Evolutionary conservation across 2,329 filamentous ascomycete species (phyloP), one percentile per base, ranked within the genome.

Genomic region (Thermoascus crustaceus): DNA sequence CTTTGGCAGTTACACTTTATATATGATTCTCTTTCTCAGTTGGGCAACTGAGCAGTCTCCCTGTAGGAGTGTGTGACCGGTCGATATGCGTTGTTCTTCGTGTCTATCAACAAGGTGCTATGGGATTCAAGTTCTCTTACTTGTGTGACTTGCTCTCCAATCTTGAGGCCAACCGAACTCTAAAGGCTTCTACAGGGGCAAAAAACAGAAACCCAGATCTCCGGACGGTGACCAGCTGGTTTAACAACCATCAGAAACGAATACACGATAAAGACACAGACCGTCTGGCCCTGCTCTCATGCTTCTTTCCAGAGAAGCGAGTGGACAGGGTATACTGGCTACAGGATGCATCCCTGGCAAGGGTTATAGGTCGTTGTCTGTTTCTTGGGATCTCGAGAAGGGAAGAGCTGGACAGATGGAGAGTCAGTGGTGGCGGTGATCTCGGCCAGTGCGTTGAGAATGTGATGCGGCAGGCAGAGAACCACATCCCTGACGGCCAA

Each of bases 261-360:
- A 69, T 94, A 10, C 63, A 79, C 50, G 65, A 69, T 0, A 61
- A 73, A 5, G 66, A 72, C 18, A 75, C 74, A 1, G 66, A 79
- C 48, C 66, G 70, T 1, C 64, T 75, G 1, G 80, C 83, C 2
- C 62, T 94, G 1, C 65, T 94, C 0, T 88, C 83, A 1, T 79
- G 80, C 2, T 60, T 95, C 1, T 72, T 93, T 0, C 85, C 87
- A 0, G 80, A 87, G 43, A 78, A 73, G 44, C 72, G 86, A 35
- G 79, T 77, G 2, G 86, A 94, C 52, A 75, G 85, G 18, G 82
- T 89, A 2, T 94, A 88, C 54, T 73, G 70, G 23, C 67, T 94
- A 1, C 76, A 84, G 50, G 65, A 75, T 19, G 51, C 48, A 4
- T 69, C 65, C 0, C 66, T 94, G 0, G 74, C 79, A 37, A 75